Evolutionary conservation across 108 stramenopile genomes (phyloP).

Genomic region (Aurantiochytrium sp.): DNA sequence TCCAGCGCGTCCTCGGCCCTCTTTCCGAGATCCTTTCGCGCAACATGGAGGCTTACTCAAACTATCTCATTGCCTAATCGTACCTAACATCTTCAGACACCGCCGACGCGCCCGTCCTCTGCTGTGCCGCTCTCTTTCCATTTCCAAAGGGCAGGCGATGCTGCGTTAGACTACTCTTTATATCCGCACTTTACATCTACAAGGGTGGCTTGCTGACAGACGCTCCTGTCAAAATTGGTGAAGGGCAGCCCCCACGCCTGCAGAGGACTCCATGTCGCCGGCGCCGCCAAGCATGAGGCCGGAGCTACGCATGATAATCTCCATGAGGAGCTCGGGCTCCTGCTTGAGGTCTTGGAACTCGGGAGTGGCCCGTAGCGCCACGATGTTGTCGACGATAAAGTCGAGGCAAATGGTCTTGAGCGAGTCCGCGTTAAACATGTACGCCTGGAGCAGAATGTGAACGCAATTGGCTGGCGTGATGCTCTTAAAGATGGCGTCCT

Average conservation of each 20-base stretch:
- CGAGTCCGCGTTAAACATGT: conserved; percentile 46
- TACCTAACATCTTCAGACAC: background rate
- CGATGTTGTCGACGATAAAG: conserved; percentile 72
- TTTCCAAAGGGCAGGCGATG: too few species aligned
- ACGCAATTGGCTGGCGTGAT: conserved; percentile 40
- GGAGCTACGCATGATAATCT: conserved; percentile 69
- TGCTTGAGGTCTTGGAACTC: conserved; percentile 66
- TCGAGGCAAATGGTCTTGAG: conserved; percentile 65
- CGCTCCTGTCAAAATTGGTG: background rate
- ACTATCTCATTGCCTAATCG: background rate
- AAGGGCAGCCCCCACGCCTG: background rate
- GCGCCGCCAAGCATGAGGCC: background rate
- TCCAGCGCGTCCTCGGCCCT: conserved; percentile 27
- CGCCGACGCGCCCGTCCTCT: too few species aligned
- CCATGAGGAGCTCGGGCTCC: conserved; percentile 83
- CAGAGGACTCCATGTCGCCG: background rate
- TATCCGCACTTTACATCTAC: too few species aligned
- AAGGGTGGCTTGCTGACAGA: too few species aligned
- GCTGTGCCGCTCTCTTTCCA: too few species aligned
- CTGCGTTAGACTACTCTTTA: too few species aligned
- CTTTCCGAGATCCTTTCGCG: background rate
- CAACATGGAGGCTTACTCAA: conserved; percentile 35
- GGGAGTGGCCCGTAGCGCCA: conserved; percentile 55
- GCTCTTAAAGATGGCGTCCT: conserved; percentile 60
- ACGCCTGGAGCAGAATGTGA: conserved; percentile 38